A percentile compares a stretch with the other conserved stretches of the same genome.
These are phyloP conservation scores for Mycena belliarum DNA, from an alignment of 768 basidiomycete species.

Conservation along the genomic window DNA sequence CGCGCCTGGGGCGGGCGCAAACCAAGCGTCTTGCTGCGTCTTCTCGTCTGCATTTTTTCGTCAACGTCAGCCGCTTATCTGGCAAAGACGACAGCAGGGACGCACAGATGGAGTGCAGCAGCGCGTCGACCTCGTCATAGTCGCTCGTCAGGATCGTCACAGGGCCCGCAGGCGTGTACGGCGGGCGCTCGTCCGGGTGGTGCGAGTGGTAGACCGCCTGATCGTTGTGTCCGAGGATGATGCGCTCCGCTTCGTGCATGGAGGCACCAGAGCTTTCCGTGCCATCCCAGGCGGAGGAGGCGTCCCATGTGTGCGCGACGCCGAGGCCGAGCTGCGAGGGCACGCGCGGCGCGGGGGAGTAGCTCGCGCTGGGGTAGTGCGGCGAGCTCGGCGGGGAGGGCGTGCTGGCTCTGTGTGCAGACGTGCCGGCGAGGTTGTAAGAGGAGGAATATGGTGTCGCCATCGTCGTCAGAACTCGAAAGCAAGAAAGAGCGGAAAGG, in stretches of 20 bases:
- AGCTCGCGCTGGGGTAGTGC: not conserved
- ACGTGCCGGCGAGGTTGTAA: too few species aligned
- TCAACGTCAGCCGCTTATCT: too few species aligned
- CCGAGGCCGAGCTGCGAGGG: constrained; percentile 16
- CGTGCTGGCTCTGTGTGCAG: too few species aligned
- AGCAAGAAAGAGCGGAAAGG: not conserved
- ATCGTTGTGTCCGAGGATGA: not conserved
- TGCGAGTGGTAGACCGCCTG: not conserved
- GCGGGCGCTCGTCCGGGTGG: too few species aligned
- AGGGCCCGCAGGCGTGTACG: too few species aligned
- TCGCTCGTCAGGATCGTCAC: constrained; percentile 57
- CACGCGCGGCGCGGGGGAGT: not conserved
- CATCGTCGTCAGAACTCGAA: not conserved
- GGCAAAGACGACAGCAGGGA: not conserved
- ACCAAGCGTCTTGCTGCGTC: constrained; percentile 74
- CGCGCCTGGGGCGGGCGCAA: constrained; percentile 74
- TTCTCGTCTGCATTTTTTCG: constrained; percentile 48
- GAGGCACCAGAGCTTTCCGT: not conserved
- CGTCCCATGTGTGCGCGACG: constrained; percentile 7
- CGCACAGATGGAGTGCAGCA: constrained; percentile 69
- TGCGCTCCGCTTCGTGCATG: constrained; percentile 1
- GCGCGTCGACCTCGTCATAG: constrained; percentile 79
- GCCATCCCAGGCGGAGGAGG: not conserved
- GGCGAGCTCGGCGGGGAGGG: not conserved
- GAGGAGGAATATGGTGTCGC: not conserved